Conservation (phyloP, 257 asterid genomes). For the Handroanthus guayacan region DNA sequence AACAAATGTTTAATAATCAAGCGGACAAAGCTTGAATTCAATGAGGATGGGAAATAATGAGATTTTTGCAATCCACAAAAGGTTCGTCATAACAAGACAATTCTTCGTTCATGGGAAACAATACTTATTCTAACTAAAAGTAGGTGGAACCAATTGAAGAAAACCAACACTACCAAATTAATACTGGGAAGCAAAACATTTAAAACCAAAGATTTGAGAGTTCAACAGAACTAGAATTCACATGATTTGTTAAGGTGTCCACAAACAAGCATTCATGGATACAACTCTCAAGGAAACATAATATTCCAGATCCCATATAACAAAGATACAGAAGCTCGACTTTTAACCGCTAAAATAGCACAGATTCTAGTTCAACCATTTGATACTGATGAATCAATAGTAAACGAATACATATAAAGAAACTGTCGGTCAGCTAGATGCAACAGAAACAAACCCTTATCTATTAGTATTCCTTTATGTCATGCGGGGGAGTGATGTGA, state of each 20-base stretch:
- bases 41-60: neutral
- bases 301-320: neutral
- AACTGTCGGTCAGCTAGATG: neutral
- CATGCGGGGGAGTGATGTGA: neutral
- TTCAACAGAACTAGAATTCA: neutral
- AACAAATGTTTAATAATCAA: neutral
- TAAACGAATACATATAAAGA: neutral
- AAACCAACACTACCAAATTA: neutral
- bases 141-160: neutral
- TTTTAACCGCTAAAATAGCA: neutral
- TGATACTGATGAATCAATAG: neutral
- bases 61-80: neutral
- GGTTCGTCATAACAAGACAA: neutral
- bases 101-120: neutral
- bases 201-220: neutral
- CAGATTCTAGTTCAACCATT: constrained; percentile 14
- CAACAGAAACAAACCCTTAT: neutral
- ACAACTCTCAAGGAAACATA: neutral
- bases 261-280: neutral
- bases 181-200: neutral
- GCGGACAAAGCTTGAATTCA: neutral
- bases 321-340: neutral
- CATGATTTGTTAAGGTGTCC: neutral
- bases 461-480: neutral
- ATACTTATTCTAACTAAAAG: neutral